Evolutionary conservation across 2,329 filamentous ascomycete genomes (phyloP), one percentile per base, ranked within the genome.

Genomic region (Amauroascus verrucosus): DNA sequence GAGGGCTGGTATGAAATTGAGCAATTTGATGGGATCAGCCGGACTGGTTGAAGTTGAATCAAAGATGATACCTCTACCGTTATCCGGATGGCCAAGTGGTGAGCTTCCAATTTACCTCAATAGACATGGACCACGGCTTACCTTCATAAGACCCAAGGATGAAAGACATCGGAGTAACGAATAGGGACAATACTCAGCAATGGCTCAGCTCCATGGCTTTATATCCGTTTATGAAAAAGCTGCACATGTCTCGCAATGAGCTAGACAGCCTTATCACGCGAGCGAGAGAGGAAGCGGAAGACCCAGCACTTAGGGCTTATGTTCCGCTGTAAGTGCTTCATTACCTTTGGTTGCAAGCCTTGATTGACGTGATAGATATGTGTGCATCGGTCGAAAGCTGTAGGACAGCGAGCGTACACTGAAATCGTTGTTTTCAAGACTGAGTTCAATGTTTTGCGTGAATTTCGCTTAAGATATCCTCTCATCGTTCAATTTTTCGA

Each of bases 71-170:
- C 80, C 76, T 48, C 66, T 88, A 48, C 85, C 83, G 14, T 79
- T 86, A 66, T 86, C 82, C 64, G 80, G 72, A 28, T 89, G 85
- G 85, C 75, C 83, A 18, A 79, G 65, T 58, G 77, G 85, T 88
- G 72, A 61, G 76, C 48, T 24, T 13, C 14, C 44, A 22, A 13
- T 18, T 32, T 22, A 1, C 33, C 13, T 48, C 16, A 5, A 6
- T 48, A 8, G 9, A 6, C 11, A n/a, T 11, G 8, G 11, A 5
- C 38, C 41, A 20, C 16, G 28, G n/a, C 61, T 68, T 47, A 68
- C 54, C 49, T 33, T 45, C 8, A 48, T n/a, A 48, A 76, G 74
- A 74, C 53, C 60, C 63, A 40, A 67, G 68, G 54, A 67, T 69
- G 60, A 66, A 65, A 51, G 65, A 66, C 5, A 74, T 76, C 40